A percentile compares a stretch with the other conserved stretches of the same genome.
These are phyloP conservation scores for Echites panduratus DNA, from an alignment of 257 asterid species.

Conservation along the genomic window DNA sequence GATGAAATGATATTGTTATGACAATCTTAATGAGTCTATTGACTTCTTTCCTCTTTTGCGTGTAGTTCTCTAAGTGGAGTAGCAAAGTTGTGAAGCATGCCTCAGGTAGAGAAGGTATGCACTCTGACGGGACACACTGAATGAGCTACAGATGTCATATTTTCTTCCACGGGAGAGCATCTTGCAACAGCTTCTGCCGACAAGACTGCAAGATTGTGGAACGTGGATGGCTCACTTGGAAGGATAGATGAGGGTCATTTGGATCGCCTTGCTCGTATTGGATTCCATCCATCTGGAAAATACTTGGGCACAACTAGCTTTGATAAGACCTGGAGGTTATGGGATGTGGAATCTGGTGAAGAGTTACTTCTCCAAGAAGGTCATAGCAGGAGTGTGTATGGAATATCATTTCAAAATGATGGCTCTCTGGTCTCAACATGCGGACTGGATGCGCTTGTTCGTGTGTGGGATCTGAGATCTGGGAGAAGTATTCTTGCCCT, in stretches of 20 bases:
- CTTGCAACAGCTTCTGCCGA: slow-evolving; percentile 96
- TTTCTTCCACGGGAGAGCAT: slow-evolving; percentile 58
- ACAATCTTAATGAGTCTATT: background rate
- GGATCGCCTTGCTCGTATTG: slow-evolving; percentile 90
- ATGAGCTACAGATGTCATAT: slow-evolving; percentile 83
- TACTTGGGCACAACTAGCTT: slow-evolving; percentile 90
- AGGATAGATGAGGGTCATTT: slow-evolving; percentile 76
- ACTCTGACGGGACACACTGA: slow-evolving; percentile 83
- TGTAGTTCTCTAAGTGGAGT: slow-evolving; percentile 77
- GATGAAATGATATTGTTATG: background rate
- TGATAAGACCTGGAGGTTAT: slow-evolving; percentile 91
- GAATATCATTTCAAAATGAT: slow-evolving; percentile 69
- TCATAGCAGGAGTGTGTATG: slow-evolving; percentile 92
- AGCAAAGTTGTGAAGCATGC: slow-evolving; percentile 79
- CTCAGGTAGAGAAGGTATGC: slow-evolving; percentile 53
- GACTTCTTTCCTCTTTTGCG: slow-evolving; percentile 15
- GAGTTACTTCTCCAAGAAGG: slow-evolving; percentile 98
- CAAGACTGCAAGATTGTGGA: slow-evolving; percentile 76
- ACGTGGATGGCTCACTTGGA: slow-evolving; percentile 50
- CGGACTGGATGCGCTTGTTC: slow-evolving; percentile 87
- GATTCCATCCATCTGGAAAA: slow-evolving; percentile 85
- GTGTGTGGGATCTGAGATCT: slow-evolving; percentile 93
- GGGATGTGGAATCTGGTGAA: slow-evolving; percentile 95
- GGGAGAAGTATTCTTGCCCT: slow-evolving; percentile 86
- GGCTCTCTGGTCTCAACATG: slow-evolving; percentile 94